A percentile compares a stretch with the other conserved stretches of the same genome.
These are phyloP conservation scores for Hawksworthiomyces lignivorus DNA, from an alignment of 2,329 filamentous ascomycete genomes.

Conservation along the genomic window DNA sequence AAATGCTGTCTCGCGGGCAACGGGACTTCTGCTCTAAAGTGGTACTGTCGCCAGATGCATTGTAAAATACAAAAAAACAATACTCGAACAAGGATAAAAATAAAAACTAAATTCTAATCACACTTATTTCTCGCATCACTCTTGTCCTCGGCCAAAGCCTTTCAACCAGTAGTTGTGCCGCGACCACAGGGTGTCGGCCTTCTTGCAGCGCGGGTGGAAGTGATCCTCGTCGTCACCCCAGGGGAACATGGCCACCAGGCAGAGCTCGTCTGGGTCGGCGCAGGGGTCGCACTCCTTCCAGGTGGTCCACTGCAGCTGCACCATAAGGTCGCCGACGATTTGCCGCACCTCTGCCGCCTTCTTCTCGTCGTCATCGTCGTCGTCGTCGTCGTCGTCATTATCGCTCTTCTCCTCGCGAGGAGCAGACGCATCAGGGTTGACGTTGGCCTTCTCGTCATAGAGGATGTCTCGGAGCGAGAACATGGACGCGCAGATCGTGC, in stretches of 20 bases:
- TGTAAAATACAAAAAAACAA: no score
- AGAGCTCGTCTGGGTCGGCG: conserved; percentile 23
- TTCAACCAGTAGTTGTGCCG: conserved; percentile 6
- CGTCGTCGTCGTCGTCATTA: no score
- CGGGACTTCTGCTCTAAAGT: no score
- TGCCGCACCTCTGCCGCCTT: conserved; percentile 4
- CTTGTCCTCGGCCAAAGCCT: background rate
- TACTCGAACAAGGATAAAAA: background rate
- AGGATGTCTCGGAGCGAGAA: conserved; percentile 22
- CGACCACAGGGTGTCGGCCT: background rate
- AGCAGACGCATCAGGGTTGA: background rate
- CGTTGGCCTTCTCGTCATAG: background rate
- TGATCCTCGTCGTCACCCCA: conserved; percentile 23
- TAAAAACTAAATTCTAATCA: background rate
- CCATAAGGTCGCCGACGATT: conserved; percentile 17
- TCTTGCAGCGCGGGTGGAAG: conserved; percentile 13
- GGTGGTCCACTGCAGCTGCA: conserved; percentile 24
- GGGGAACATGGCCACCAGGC: conserved; percentile 32
- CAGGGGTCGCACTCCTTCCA: conserved; percentile 29
- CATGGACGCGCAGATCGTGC: conserved; percentile 30
- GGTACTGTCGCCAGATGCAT: no score
- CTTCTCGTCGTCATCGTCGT: conserved; percentile 9
- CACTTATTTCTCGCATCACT: background rate
- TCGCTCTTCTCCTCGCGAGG: no score
- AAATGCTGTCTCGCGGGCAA: no score